Evolutionary conservation across 805 yeast genomes (phyloP).

Genomic region (Candida saitoana): DNA sequence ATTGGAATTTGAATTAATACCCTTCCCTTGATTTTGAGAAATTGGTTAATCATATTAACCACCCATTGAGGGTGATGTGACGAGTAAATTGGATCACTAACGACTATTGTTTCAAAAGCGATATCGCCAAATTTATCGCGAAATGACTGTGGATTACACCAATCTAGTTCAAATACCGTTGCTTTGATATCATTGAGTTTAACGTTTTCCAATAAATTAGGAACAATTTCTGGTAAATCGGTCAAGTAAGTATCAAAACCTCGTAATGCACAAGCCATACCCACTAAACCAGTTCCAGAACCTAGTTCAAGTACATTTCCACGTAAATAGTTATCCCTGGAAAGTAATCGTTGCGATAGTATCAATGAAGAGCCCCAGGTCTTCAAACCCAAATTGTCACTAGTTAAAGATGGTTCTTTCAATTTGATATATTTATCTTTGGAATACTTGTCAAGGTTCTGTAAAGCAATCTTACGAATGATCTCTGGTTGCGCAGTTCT

Average conservation of each 20-base stretch:
- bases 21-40: slow-evolving; percentile 37
- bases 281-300: slow-evolving; percentile 90
- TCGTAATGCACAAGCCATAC: slow-evolving; percentile 59
- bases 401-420: slow-evolving; percentile 80
- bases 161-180: slow-evolving; percentile 60
- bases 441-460: slow-evolving; percentile 24
- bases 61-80: slow-evolving; percentile 75
- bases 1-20: slow-evolving; percentile 76
- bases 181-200: slow-evolving; percentile 40
- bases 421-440: slow-evolving; percentile 30
- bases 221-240: slow-evolving; percentile 74
- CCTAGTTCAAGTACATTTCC: slow-evolving; percentile 70
- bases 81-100: slow-evolving; percentile 90
- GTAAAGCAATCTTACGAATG: slow-evolving; percentile 53
- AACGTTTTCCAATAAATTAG: slow-evolving; percentile 61
- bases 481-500: slow-evolving; percentile 76
- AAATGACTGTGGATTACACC: slow-evolving; percentile 60
- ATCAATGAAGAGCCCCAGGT: slow-evolving; percentile 94
- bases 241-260: slow-evolving; percentile 57
- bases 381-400: slow-evolving; percentile 83
- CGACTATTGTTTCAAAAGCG: slow-evolving; percentile 55
- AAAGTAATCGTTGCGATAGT: slow-evolving; percentile 52
- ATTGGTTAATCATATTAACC: slow-evolving; percentile 50
- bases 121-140: slow-evolving; percentile 18
- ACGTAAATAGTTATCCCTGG: slow-evolving; percentile 14